A percentile compares a stretch with the other conserved stretches of the same genome.
Evolutionary conservation across 805 yeast genomes (phyloP).

Genomic region (Blastobotrys terrestris): DNA sequence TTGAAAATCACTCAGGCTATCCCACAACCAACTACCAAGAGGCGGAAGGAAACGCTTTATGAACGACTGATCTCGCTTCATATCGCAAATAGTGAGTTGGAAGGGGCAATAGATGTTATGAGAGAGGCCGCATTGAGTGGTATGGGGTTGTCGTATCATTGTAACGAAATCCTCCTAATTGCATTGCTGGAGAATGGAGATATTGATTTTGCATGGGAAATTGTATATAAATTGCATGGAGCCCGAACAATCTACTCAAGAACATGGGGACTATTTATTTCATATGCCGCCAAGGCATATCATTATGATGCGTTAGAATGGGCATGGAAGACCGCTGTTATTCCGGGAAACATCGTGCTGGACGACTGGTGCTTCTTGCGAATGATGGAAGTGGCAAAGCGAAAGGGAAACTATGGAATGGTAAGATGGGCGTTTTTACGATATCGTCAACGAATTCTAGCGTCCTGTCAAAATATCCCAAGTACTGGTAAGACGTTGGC

Average conservation of each 20-base stretch:
- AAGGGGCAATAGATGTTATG: constrained; percentile 21
- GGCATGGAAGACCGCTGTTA: constrained; percentile 22
- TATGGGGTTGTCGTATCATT: constrained; percentile 6
- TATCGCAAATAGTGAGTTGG: constrained; percentile 18
- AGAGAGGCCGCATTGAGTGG: constrained; percentile 23
- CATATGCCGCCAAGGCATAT: constrained; percentile 17
- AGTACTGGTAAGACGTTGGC: neutral
- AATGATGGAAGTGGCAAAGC: constrained; percentile 24
- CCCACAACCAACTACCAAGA: neutral
- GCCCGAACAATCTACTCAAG: constrained; percentile 23
- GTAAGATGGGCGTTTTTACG: constrained; percentile 29
- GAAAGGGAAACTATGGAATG: constrained; percentile 24
- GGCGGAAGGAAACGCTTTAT: neutral
- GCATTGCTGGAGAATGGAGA: constrained; percentile 24
- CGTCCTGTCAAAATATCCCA: neutral
- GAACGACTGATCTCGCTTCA: constrained; percentile 19
- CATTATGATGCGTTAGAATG: constrained; percentile 25
- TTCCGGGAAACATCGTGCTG: constrained; percentile 28
- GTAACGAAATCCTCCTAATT: constrained; percentile 25
- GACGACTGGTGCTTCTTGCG: constrained; percentile 26
- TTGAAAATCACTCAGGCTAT: neutral
- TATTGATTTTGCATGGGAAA: constrained; percentile 23
- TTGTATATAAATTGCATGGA: constrained; percentile 19
- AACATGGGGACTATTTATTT: constrained; percentile 29
- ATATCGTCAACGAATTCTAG: constrained; percentile 15